Evolutionary conservation across 1,139 yeast genomes (phyloP).

Genomic region (Debaryomyces fabryi): DNA sequence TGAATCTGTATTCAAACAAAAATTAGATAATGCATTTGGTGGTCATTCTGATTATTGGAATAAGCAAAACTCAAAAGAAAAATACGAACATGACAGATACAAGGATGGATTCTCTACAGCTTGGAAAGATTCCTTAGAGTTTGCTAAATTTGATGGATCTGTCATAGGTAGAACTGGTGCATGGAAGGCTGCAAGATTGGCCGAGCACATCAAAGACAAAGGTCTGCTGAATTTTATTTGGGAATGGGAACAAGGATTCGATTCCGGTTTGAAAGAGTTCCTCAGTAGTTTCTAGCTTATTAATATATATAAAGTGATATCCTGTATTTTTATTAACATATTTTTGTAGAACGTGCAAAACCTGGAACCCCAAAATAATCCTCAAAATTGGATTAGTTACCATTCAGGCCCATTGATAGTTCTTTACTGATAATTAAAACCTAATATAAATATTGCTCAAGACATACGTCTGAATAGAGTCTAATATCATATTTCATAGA

Average conservation of each 20-base stretch:
- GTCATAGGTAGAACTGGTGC: slow-evolving; percentile 72
- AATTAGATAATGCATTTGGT: slow-evolving; percentile 38
- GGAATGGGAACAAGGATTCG: slow-evolving; percentile 91
- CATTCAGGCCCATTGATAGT: neutral
- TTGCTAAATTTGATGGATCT: slow-evolving; percentile 71
- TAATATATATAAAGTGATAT: neutral
- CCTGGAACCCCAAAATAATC: neutral
- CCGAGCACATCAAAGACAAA: slow-evolving; percentile 57
- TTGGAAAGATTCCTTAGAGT: slow-evolving; percentile 69
- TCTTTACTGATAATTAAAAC: neutral
- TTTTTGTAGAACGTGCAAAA: neutral
- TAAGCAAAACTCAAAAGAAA: slow-evolving; percentile 53
- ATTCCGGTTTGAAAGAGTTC: slow-evolving; percentile 54
- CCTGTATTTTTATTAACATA: neutral
- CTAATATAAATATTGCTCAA: neutral
- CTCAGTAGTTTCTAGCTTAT: slow-evolving; percentile 5
- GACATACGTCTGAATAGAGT: neutral
- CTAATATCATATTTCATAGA: neutral
- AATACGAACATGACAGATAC: slow-evolving; percentile 79
- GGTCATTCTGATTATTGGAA: slow-evolving; percentile 74
- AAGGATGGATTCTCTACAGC: slow-evolving; percentile 76
- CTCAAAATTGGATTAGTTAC: neutral
- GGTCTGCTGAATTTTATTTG: slow-evolving; percentile 65
- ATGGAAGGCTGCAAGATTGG: slow-evolving; percentile 55
- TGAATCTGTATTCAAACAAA: slow-evolving; percentile 45